Base-by-base conservation (phyloP, 768 basidiomycete species). In the Lactarius trivialis region DNA sequence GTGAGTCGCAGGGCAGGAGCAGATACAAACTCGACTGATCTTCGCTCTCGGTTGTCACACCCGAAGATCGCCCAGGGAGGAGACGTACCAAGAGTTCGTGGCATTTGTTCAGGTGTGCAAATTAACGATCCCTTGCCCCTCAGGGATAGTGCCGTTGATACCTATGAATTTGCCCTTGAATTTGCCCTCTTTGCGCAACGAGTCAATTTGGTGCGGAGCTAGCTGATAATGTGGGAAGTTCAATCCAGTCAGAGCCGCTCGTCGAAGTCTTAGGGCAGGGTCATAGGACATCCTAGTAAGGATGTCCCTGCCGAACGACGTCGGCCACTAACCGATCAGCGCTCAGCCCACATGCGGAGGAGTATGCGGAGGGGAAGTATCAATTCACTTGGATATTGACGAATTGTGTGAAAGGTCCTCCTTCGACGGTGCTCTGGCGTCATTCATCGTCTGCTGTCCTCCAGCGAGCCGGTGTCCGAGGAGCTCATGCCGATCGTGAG, bases 391-490 rank as follows among this genome's bases (percentile, higher is more conserved):
- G 33, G 24, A 37, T 58, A 52, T 55, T 65, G 41, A 66, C 58
- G 19, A 39, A 15, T 48, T 48, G 19, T 39, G 50, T 33, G 59
- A n/a, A 53, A 98, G 95, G 93, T 95, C 26, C 77, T 98, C 39
- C 79, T 99, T 57, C 79, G 96, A 68, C 83, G 96, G 71, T 99
- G 97, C 77, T 95, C 98, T 73, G 96, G 96, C 64, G 81, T 98
- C 56, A 95, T 97, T 68, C 98, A 98, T 73, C 83, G 89, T 32
- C 74, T 99, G 54, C 82, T 99, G 65, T 94, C 93, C 28, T 93
- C 93, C 21, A 93, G 91, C 65, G 96, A 98, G 75, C 97, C 97
- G 0, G 94, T 99, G 2, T 96, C 93, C 0, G 97, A 99, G 74
- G 97, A 98, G 73, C 77, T 99, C 17, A 98, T 98, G 91, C 95